Evolutionary conservation across 2,329 filamentous ascomycete species (phyloP).

Genomic region (Arthroderma sp.): DNA sequence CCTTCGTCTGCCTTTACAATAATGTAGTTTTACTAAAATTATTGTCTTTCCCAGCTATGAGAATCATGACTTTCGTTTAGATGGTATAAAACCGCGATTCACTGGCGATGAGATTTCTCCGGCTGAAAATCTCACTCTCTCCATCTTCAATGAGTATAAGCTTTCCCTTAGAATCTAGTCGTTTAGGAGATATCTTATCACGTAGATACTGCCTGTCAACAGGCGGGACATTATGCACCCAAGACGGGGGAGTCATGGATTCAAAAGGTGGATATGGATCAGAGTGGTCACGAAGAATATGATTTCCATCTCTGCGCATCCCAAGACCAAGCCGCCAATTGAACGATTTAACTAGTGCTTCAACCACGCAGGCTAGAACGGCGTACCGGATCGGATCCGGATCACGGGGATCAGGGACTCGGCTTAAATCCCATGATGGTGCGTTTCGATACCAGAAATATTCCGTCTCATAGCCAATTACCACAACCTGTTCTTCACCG

Average conservation of each 20-base stretch:
- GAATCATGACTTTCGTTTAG: not conserved
- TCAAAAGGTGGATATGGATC: conserved; percentile 9
- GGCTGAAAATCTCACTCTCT: conserved; percentile 5
- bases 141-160: conserved; percentile 12
- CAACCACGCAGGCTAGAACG: conserved; percentile 15
- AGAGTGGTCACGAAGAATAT: conserved; percentile 7
- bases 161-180: conserved; percentile 14
- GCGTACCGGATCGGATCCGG: conserved; percentile 18
- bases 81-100: conserved; percentile 7
- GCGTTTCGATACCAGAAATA: conserved; percentile 16
- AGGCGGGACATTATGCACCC: conserved; percentile 10
- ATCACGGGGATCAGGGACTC: conserved; percentile 17
- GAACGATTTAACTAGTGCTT: conserved; percentile 14
- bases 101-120: conserved; percentile 8
- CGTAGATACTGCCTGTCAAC: conserved; percentile 8
- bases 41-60: not conserved
- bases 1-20: no score
- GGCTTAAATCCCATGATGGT: conserved; percentile 12
- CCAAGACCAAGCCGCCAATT: conserved; percentile 16
- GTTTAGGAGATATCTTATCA: conserved; percentile 13
- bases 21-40: not conserved
- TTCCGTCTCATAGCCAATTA: conserved; percentile 12
- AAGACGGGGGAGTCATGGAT: conserved; percentile 9
- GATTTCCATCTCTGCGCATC: conserved; percentile 10
- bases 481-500: conserved; percentile 3